Base-by-base conservation (phyloP, 2,329 filamentous ascomycete species). In the Shiraia bambusicola region DNA sequence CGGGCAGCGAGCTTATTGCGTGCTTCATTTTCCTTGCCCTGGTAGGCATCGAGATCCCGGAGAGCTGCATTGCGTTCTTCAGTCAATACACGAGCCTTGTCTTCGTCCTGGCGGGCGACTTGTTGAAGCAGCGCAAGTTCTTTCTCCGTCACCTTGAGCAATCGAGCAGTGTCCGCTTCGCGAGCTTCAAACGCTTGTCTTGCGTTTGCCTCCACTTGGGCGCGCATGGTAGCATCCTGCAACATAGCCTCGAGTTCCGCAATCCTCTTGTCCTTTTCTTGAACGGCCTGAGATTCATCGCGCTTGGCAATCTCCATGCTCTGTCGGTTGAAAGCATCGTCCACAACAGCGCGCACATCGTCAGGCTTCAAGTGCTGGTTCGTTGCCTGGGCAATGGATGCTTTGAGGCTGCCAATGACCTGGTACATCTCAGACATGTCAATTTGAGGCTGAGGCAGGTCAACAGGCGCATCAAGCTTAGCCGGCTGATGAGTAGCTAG, bases 1-100 rank as follows among this genome's bases (percentile, higher is more conserved):
- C 83, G 63, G 42, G 76, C 72, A 27, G 72, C 69, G 17, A 79
- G 64, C 9, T 73, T 76, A 34, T 75, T 68, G 48, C 77, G 74
- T 46, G 80, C 67, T 31, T 73, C 74, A 40, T 77, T 74, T 38
- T 56, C 54, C 19, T 43, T 61, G 49, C 28, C 66, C 52, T 60
- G 49, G n/a, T 67, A 66, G 2, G 56, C 54, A 36, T 70, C 66
- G 4, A 72, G 52, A 22, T 66, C 71, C 27, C 63, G 61, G 22
- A 67, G 67, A 25, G 70, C 49, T 26, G 67, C 62, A 28, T 71
- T 63, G 14, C 67, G 63, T 43, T 76, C 72, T n/a, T 70, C 66
- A 24, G 70, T 65, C 47, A 76, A 56, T 9, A 68, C 66, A 22
- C 64, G 65, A 19, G 73, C 59, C 42, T 69, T 71, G 37, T 61